These are phyloP conservation scores for Pythium myriotylum DNA, from an alignment of 352 stramenopile species.

Conservation along the genomic window DNA sequence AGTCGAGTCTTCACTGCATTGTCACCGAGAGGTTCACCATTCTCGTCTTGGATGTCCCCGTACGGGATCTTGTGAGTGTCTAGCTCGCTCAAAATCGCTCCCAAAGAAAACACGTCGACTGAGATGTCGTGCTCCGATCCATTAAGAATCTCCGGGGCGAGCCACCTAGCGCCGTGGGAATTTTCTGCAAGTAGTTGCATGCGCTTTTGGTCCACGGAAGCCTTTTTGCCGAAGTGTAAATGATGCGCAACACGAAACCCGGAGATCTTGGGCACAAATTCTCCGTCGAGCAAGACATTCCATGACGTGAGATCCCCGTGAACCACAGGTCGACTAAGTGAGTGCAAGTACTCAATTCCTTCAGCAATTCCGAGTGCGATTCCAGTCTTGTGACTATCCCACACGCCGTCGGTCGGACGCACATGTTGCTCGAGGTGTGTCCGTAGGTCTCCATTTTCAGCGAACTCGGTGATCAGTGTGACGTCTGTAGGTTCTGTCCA, in stretches of 20 bases:
- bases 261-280: background rate
- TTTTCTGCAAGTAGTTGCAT: background rate
- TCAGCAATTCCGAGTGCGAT: slow-evolving; percentile 24
- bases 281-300: slow-evolving; percentile 10
- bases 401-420: slow-evolving; percentile 1
- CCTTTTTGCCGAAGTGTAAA: background rate
- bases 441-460: slow-evolving; percentile 25
- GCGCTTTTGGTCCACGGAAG: slow-evolving; percentile 1
- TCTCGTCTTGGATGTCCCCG: slow-evolving; percentile 8
- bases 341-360: slow-evolving; percentile 28
- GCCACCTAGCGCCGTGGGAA: slow-evolving; percentile 10
- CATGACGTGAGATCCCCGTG: slow-evolving; percentile 11
- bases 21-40: slow-evolving; percentile 6
- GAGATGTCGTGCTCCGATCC: slow-evolving; percentile 9
- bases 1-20: slow-evolving; percentile 5
- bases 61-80: slow-evolving; percentile 19
- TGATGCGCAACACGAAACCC: background rate
- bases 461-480: slow-evolving; percentile 27
- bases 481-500: slow-evolving; percentile 32
- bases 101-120: slow-evolving; percentile 23
- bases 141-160: slow-evolving; percentile 19
- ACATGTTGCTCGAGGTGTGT: background rate
- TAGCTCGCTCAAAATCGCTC: slow-evolving; percentile 23
- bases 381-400: slow-evolving; percentile 2
- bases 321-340: slow-evolving; percentile 10